Evolutionary conservation across 2,329 filamentous ascomycete species (phyloP).

Genomic region (Teratosphaeria viscida): DNA sequence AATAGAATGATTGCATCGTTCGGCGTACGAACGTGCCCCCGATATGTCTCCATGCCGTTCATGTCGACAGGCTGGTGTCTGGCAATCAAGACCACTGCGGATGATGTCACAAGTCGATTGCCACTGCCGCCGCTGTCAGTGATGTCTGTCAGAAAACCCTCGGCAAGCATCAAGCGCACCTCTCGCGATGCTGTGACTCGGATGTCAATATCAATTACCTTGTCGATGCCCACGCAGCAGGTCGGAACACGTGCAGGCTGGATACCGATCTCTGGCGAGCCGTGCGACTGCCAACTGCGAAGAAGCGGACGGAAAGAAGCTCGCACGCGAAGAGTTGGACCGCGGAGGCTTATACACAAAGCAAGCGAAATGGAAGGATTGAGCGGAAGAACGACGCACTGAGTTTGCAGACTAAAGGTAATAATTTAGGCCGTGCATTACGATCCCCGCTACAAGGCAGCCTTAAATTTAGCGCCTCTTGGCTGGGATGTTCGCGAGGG

Average conservation of each 20-base stretch:
- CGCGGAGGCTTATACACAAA: not conserved
- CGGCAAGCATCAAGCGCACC: not conserved
- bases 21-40: conserved; percentile 90
- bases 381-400: not conserved
- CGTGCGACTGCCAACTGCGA: not conserved
- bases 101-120: not conserved
- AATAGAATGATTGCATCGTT: conserved; percentile 97
- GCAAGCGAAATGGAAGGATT: not conserved
- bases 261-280: not conserved
- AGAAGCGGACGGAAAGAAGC: not conserved
- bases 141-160: not conserved
- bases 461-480: not conserved
- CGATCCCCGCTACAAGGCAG: not conserved
- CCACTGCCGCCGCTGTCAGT: not conserved
- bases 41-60: conserved; percentile 79
- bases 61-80: not conserved
- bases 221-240: not conserved
- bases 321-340: not conserved
- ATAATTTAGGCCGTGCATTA: not conserved
- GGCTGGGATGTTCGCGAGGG: not conserved
- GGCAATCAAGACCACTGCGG: not conserved
- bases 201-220: not conserved
- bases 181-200: not conserved
- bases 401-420: not conserved
- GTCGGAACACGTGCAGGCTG: not conserved